phyloP scores from a whole-genome alignment of 345 rosid species.

The Lepidium aucheri region DNA sequence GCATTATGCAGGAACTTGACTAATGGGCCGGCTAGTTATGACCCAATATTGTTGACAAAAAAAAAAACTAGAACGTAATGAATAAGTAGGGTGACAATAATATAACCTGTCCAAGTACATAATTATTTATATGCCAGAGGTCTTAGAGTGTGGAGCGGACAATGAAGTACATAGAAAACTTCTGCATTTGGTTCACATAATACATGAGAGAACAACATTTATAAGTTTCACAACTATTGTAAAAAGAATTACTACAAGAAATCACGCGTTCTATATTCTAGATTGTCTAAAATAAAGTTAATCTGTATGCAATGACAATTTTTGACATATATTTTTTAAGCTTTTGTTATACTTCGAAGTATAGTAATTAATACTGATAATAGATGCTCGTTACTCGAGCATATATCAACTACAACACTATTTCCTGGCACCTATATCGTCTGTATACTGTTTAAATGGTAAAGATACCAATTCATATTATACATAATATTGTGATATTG shows the following conservation, averaged over 20 bases:
- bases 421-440: neutral
- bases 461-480: neutral
- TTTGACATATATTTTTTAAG: too few species aligned
- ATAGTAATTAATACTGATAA: too few species aligned
- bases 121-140: neutral
- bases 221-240: neutral
- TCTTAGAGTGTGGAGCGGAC: neutral
- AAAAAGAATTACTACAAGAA: too few species aligned
- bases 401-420: neutral
- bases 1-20: too few species aligned
- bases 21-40: too few species aligned
- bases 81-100: neutral
- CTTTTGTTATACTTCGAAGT: too few species aligned
- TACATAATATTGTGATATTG: neutral
- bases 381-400: neutral
- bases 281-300: too few species aligned
- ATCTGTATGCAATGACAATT: too few species aligned
- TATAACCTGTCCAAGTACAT: neutral
- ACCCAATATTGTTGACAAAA: too few species aligned
- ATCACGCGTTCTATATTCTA: too few species aligned
- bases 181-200: neutral
- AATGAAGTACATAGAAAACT: neutral
- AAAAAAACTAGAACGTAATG: too few species aligned
- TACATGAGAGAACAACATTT: neutral
- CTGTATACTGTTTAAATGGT: too few species aligned